Conservation (phyloP, 306 rosid species). For the Oemleria cerasiformis region DNA sequence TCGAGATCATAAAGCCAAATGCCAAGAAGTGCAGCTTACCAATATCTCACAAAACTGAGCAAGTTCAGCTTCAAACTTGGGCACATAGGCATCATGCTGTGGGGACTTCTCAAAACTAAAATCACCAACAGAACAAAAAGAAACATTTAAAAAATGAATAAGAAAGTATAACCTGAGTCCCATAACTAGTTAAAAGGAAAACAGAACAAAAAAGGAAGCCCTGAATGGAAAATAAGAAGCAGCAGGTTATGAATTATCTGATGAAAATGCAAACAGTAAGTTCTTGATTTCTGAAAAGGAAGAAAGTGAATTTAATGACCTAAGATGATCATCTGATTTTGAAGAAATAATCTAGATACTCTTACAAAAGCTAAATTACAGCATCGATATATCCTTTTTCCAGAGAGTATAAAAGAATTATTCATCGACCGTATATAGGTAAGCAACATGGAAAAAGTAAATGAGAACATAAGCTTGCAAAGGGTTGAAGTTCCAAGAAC, state of each 20-base stretch:
- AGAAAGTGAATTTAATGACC: background rate
- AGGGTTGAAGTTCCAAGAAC: background rate
- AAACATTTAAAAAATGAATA: background rate
- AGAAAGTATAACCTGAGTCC: background rate
- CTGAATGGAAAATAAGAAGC: background rate
- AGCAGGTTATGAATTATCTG: background rate
- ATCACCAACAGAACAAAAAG: conserved; percentile 22
- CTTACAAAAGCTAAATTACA: background rate
- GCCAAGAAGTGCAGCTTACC: conserved; percentile 39
- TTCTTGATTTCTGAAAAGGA: background rate
- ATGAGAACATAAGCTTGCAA: too few relatives aligned
- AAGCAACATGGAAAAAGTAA: background rate
- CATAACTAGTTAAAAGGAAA: background rate
- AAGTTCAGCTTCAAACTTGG: conserved; percentile 82
- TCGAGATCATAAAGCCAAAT: conserved; percentile 8
- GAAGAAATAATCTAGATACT: background rate
- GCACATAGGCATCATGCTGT: conserved; percentile 63
- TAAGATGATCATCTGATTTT: background rate
- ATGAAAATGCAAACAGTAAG: background rate
- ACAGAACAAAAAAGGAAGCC: background rate
- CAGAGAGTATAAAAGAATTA: background rate
- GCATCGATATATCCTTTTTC: background rate
- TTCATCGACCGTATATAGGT: background rate
- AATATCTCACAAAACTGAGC: conserved; percentile 80
- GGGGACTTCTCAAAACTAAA: conserved; percentile 79